Base-by-base conservation (phyloP, 1,139 yeast species). In the Wickerhamomyces sp. region DNA sequence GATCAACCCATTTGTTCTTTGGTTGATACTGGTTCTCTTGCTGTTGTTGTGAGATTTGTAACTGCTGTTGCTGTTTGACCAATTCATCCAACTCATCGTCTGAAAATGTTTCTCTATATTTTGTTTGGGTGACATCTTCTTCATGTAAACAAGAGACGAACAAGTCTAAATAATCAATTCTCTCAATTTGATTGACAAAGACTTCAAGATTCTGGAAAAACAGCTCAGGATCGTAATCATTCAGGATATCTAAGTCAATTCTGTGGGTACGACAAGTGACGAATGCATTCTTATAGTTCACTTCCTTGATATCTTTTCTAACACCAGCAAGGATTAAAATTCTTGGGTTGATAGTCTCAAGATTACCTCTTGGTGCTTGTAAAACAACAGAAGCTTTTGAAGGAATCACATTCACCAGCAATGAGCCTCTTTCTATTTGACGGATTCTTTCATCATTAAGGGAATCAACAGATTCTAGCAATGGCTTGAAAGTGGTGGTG, bases 291-390 rank as follows among this genome's bases (percentile, higher is more conserved):
- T 68, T 72, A 59, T 85, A 94, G 36, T 79, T 69, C 50, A 68
- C 70, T 0, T 69, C 67, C 35, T 74, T 71, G 51, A 94, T 88
- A 56, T 76, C 75, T 41, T 76, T 72, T 55, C 99, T 76, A 15
- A 94, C 94, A 18, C 85, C 95, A 11, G 89, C 76, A 42, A 94
- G 71, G 13, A 93, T 95, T 86, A 93, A 81, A 40, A 93, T 86
- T 64, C 99, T 76, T 10, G 99, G 99, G 59, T 81, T 84, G 32
- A 94, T 85, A 0, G 98, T 90, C 64, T 94, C 99, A 54, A 93
- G 70, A 58, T 94, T 94, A 50, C 99, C 99, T 63, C 99, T 78
- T 48, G 95, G 95, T 4, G 97, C 97, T 65, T 94, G 96, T 45
- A 94, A 71, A 3, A 88, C 81, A 15, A 94, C 90, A 0, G 94